These are phyloP conservation scores for Monosporascus sp. DNA, from an alignment of 2,329 filamentous ascomycete species.

Conservation along the genomic window DNA sequence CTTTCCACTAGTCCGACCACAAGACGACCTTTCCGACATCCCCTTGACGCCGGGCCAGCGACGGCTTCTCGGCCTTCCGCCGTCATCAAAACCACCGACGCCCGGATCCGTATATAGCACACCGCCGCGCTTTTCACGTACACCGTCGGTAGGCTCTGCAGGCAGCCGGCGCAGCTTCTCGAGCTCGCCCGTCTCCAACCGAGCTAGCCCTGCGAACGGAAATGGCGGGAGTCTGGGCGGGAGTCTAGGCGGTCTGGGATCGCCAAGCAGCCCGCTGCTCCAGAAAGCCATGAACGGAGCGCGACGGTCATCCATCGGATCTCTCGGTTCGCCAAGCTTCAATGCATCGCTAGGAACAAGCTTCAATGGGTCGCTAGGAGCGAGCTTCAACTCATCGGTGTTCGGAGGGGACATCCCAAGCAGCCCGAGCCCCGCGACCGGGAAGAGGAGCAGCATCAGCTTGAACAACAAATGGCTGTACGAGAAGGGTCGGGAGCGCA, in stretches of 20 bases:
- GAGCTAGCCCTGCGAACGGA: conserved; percentile 40
- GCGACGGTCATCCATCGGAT: conserved; percentile 60
- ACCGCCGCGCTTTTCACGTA: conserved; percentile 79
- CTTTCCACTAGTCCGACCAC: conserved; percentile 63
- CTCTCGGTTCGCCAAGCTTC: conserved; percentile 41
- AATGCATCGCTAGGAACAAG: conserved; percentile 51
- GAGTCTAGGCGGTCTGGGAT: conserved; percentile 29
- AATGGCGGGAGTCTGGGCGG: conserved; percentile 21
- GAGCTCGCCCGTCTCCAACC: conserved; percentile 53
- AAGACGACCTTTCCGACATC: conserved; percentile 81
- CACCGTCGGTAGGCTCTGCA: conserved; percentile 60
- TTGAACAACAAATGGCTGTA: conserved; percentile 95
- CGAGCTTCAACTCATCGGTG: conserved; percentile 39
- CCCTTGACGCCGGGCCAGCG: conserved; percentile 87
- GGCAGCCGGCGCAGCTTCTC: conserved; percentile 52
- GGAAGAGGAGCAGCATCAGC: conserved; percentile 67
- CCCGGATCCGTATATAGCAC: conserved; percentile 73
- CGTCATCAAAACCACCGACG: conserved; percentile 56
- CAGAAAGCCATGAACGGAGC: conserved; percentile 58
- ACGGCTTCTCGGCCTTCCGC: conserved; percentile 72
- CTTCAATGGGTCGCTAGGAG: conserved; percentile 35
- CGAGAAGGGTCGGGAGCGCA: conserved; percentile 59
- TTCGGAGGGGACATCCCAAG: conserved; percentile 62
- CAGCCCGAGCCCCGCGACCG: conserved; percentile 55
- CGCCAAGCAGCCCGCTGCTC: conserved; percentile 53